Percentiles rank a stretch among this genome's conserved stretches.
Evolutionary conservation across 169 alveolate species (phyloP).

Genomic region (Cryptosporidium bovis): DNA sequence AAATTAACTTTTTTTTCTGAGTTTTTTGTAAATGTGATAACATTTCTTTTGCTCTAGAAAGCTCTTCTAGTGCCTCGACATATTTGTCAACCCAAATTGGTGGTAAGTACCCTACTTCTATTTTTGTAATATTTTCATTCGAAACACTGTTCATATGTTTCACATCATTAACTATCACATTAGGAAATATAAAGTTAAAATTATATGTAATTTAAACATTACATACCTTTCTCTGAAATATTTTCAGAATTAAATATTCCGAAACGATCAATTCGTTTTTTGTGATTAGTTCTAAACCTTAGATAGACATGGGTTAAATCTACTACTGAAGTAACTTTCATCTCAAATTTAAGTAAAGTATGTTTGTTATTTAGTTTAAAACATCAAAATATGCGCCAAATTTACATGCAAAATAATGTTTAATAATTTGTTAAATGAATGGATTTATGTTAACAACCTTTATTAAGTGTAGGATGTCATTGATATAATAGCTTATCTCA

Average conservation of each 20-base stretch:
- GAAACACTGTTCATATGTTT: not conserved
- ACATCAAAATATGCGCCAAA: not conserved
- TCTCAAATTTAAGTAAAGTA: not conserved
- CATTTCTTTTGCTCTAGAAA: conserved; percentile 72
- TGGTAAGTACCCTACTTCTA: conserved; percentile 79
- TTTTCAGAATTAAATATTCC: not conserved
- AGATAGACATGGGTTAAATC: conserved; percentile 63
- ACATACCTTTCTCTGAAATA: conserved; percentile 22
- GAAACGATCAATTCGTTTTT: conserved; percentile 36
- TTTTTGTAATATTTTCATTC: conserved; percentile 11
- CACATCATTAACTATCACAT: conserved; percentile 11
- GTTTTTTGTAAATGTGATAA: conserved; percentile 76
- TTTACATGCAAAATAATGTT: not conserved
- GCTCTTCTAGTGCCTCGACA: conserved; percentile 79
- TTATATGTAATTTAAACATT: not conserved
- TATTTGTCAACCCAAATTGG: conserved; percentile 79
- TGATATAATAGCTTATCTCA: conserved; percentile 21
- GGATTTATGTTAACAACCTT: conserved; percentile 5
- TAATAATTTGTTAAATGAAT: not conserved
- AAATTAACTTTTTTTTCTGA: conserved; percentile 76
- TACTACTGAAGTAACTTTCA: not conserved
- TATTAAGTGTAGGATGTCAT: not conserved
- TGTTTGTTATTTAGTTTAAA: too few species aligned
- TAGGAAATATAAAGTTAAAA: not conserved
- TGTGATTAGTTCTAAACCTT: conserved; percentile 24